A percentile compares a stretch with the other conserved stretches of the same genome.
These are phyloP conservation scores for Aspergillus udagawae DNA, from an alignment of 2,329 filamentous ascomycete genomes.

Conservation along the genomic window DNA sequence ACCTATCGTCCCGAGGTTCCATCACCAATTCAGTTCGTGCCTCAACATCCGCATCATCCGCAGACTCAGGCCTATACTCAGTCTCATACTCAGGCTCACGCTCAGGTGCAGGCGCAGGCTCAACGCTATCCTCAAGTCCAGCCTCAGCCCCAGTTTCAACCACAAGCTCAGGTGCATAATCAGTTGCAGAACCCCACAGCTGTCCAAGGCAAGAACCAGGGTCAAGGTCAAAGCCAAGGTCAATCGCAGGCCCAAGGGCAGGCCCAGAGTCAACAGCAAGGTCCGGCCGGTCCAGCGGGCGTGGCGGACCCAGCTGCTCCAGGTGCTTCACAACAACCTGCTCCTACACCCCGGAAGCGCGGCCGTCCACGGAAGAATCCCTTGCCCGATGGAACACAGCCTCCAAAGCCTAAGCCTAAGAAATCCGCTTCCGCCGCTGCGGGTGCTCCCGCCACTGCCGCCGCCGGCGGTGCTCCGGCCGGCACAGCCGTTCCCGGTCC, in stretches of 20 bases:
- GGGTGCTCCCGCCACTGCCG: not conserved
- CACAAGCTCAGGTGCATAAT: not conserved
- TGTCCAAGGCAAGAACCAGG: not conserved
- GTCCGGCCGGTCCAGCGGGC: not conserved
- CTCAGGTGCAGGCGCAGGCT: not conserved
- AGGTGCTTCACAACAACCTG: not conserved
- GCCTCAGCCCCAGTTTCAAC: not conserved
- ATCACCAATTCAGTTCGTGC: not conserved
- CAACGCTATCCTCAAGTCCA: not conserved
- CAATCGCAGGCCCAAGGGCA: constrained; percentile 15
- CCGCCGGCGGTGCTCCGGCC: not conserved
- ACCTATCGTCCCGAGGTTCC: not conserved
- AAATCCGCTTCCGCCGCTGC: constrained; percentile 8
- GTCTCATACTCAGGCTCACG: not conserved
- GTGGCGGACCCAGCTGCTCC: constrained; percentile 1
- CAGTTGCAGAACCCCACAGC: not conserved
- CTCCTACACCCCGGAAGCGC: constrained; percentile 20
- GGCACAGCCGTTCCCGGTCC: not conserved
- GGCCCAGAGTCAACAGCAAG: constrained; percentile 2
- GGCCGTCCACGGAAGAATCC: constrained; percentile 27
- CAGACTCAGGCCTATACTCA: not conserved
- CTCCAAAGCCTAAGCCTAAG: constrained; percentile 13
- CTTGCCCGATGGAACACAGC: constrained; percentile 5
- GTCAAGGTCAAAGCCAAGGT: not conserved
- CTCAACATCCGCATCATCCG: not conserved